Evolutionary conservation across 768 basidiomycete genomes (phyloP), one percentile per base, ranked within the genome.

Genomic region (Clathrus columnatus): DNA sequence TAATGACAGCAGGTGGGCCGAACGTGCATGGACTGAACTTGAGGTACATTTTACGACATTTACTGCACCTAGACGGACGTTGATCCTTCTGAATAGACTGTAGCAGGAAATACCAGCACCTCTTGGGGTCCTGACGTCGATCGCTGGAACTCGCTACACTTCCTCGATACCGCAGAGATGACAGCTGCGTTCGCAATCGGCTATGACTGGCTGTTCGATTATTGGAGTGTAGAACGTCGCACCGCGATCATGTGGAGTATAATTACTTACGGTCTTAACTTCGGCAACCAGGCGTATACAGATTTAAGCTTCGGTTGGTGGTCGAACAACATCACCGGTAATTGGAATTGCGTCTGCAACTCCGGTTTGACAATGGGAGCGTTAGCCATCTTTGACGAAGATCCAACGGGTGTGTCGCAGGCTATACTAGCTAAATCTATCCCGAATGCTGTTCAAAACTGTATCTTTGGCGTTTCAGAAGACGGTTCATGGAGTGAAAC

Each of bases 291-390:
- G 20, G 81, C 80, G 1, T 84, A 76, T 60, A 61, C 41, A 16
- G 62, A 54, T 20, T 60, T 52, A 8, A 59, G 14, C 53, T 76
- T 73, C 50, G 84, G 85, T 48, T 96, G 93, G 93, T 96, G 93
- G 93, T 48, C 50, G 50, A 75, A 61, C 50, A 77, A 73, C 59
- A 79, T 80, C 46, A 77, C 76, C 58, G 95, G 95, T 18, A 99
- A 98, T 75, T 99, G 96, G 96, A 99, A 99, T 68, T 97, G 95
- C 68, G 90, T 91, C 55, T 92, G 86, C 74, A 98, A 97, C 68
- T 80, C 81, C 47, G 96, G 96, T 56, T 73, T 98, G 59, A 91
- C 87, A 18, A 68, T 97, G 65, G 96, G 79, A 46, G 81, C 96
- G 0, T 83, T 99, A 56, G 93, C 96, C 29, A 92, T 99, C 63